Evolutionary conservation across 805 yeast genomes (phyloP).

Genomic region (Ogataea haglerorum): DNA sequence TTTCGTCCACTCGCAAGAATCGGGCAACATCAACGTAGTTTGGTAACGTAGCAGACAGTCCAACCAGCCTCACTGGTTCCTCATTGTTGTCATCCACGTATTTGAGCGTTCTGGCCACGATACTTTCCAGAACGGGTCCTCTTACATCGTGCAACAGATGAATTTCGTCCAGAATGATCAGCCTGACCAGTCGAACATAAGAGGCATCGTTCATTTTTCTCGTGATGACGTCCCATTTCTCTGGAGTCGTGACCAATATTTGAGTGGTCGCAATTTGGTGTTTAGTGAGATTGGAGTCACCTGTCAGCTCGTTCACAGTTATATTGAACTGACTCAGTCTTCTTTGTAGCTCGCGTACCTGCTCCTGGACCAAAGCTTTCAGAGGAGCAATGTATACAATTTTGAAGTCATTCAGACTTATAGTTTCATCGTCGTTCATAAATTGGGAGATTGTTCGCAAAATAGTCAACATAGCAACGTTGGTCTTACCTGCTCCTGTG

Average conservation of each 20-base stretch:
- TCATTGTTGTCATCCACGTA: constrained; percentile 41
- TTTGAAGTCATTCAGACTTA: constrained; percentile 58
- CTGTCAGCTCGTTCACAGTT: constrained; percentile 81
- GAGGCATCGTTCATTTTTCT: constrained; percentile 71
- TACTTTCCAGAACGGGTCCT: constrained; percentile 90
- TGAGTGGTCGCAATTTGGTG: constrained; percentile 78
- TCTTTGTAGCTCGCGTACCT: constrained; percentile 78
- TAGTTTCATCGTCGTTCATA: constrained; percentile 46
- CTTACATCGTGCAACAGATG: constrained; percentile 91
- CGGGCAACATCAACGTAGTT: constrained; percentile 83
- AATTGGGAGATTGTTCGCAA: constrained; percentile 57
- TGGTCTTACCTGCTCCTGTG: constrained; percentile 98
- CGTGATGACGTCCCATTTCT: constrained; percentile 95
- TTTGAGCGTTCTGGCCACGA: constrained; percentile 71
- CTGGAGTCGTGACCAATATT: constrained; percentile 88
- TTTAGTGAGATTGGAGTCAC: constrained; percentile 76
- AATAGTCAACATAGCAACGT: constrained; percentile 85
- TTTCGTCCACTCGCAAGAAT: constrained; percentile 63
- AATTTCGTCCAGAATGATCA: constrained; percentile 86
- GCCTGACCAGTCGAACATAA: constrained; percentile 58
- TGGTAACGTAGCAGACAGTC: constrained; percentile 90
- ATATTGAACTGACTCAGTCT: constrained; percentile 63
- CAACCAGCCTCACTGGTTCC: constrained; percentile 62
- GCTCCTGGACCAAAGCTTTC: constrained; percentile 94
- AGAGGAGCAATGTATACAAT: constrained; percentile 89